phyloP scores from a whole-genome alignment of 768 basidiomycete genomes.

The Boletus vermiculosoides region DNA sequence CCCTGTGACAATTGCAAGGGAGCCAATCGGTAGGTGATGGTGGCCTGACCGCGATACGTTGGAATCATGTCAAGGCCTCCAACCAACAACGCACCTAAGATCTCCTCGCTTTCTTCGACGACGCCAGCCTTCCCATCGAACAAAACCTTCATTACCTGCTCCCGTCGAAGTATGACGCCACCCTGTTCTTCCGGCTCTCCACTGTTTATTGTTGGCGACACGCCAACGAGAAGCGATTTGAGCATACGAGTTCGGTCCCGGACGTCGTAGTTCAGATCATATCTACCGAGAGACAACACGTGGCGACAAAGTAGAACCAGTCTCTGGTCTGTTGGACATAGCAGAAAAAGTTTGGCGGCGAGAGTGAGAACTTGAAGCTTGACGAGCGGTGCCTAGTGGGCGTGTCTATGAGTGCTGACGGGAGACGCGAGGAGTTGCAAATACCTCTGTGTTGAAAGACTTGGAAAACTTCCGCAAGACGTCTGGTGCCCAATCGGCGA shows the following conservation, averaged over 20 bases:
- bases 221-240: constrained; percentile 61
- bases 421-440: constrained; percentile 3
- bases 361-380: constrained; percentile 85
- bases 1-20: constrained; percentile 60
- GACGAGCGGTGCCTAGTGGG: constrained; percentile 53
- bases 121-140: constrained; percentile 70
- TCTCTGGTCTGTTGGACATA: constrained; percentile 53
- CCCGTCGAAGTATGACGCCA: constrained; percentile 76
- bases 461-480: constrained; percentile 78
- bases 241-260: constrained; percentile 88
- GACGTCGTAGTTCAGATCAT: constrained; percentile 87
- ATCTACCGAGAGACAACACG: constrained; percentile 80
- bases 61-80: neutral
- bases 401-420: neutral
- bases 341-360: constrained; percentile 78
- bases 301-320: constrained; percentile 62
- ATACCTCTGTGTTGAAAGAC: constrained; percentile 69
- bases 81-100: constrained; percentile 29
- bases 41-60: constrained; percentile 30
- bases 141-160: constrained; percentile 78
- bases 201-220: constrained; percentile 38
- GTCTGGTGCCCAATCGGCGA: constrained; percentile 85
- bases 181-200: constrained; percentile 47
- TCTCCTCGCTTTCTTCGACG: constrained; percentile 38
- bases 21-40: constrained; percentile 54